Base-by-base conservation (phyloP, 192 early-diverging fungal genomes). In the Chytriomyces confervae region DNA sequence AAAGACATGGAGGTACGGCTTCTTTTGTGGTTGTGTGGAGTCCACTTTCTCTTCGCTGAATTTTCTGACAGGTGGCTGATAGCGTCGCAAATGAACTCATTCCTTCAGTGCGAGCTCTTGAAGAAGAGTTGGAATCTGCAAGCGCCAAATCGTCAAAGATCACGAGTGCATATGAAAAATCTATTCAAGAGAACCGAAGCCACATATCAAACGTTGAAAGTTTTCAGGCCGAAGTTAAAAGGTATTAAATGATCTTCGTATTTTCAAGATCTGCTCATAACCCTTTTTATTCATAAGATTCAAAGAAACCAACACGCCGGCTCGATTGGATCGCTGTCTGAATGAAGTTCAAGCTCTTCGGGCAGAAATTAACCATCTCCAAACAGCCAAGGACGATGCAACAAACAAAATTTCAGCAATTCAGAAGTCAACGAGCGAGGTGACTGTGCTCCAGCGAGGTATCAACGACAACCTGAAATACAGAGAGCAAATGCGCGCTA, bases 401-500 rank as follows among this genome's bases (percentile, higher is more conserved):
- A 67, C 66, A 23, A 69, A 69, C 5, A 67, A 88, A 61, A 77
- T 89, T 70, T 79, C 85, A 16, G 69, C 57, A 0, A 72, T 86
- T 7, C 69, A 71, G 29, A 81, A 85, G 66, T 18, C 78, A 18
- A 4, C 50, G 3, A 63, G 77, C 62, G 80, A 86, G 48, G 72
- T 81, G 7, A 51, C 72, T 7, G 65, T 79, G 4, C 13, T 78
- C 3, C 74, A 78, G 48, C 77, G 85, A 13, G 49, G 76, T 7
- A 82, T 89, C 47, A 69, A 79, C 6, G 86, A 88, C 67, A 89
- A 86, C 64, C 13, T 88, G 36, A 78, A 88, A 53, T 83, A 82
- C 20, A 80, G 86, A 4, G 79, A 87, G 61, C 62, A 91, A 64
- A 76, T 86, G 36, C 81, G 82, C 18, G 82, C 57, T 16, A 76